Base-by-base conservation (phyloP, 495 filamentous ascomycete species). In the Daldinia childiae region DNA sequence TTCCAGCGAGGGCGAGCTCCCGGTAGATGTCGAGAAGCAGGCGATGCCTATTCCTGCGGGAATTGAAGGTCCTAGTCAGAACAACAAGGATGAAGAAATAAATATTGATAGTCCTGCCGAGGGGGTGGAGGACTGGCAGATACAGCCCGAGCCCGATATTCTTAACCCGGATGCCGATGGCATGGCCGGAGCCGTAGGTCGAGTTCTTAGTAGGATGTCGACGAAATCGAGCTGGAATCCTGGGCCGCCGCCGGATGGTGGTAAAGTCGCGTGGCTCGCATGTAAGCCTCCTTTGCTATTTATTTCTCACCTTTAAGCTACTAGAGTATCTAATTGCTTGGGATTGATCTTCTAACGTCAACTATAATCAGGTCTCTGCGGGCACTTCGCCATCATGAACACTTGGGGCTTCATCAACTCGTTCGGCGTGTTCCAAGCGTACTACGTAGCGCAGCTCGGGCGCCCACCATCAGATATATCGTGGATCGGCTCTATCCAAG, bases 351-450 rank as follows among this genome's bases (percentile, higher is more conserved):
- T 41, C 63, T 68, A 30, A 65, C 9, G 2, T 12, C 7, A 36
- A 8, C 0, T 5, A 38, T 29, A 51, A 45, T 6, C 24, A 83
- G 85, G 81, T 36, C 67, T 82, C 15, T 80, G 78, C 39, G 78
- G 71, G 6, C 85, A 87, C 63, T 71, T 86, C 17, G 76, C 80
- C 4, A 74, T 85, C 24, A 83, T 83, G 70, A 83, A 81, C 61
- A 85, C 84, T 3, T 87, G 83, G 77, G 81, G 79, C 52, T 72
- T 80, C 62, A 88, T 91, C 76, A 88, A 89, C 74, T 90, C 89
- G 27, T 95, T 93, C 69, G 92, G 93, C 15, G 84, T 93, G 1
- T 96, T 94, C 77, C 93, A 96, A 68, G 83, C 89, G 0, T 91
- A 95, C 81, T 96, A 95, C 75, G 85, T 85, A 11, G 73, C 84